Percentiles rank a stretch among this genome's conserved stretches.
These are phyloP conservation scores for Tetracladium setigerum DNA, from an alignment of 495 filamentous ascomycete species.

Conservation along the genomic window DNA sequence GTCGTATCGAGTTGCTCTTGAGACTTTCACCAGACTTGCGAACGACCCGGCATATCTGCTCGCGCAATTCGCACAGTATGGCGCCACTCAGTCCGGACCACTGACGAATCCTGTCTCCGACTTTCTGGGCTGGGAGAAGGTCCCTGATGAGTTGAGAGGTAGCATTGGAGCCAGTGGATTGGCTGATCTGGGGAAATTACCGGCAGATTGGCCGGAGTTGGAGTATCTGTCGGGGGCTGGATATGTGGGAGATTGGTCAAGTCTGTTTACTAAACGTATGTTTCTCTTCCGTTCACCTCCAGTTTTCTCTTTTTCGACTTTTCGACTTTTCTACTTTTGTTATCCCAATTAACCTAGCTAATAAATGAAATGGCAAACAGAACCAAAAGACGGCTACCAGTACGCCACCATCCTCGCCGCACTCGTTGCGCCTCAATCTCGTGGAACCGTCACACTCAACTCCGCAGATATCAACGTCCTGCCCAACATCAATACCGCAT, in stretches of 20 bases:
- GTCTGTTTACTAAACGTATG: no score
- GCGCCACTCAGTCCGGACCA: not conserved
- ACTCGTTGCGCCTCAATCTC: conserved; percentile 40
- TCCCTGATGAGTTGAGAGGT: conserved; percentile 27
- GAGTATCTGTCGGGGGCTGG: conserved; percentile 34
- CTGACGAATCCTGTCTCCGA: conserved; percentile 33
- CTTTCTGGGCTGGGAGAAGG: conserved; percentile 41
- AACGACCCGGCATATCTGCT: not conserved
- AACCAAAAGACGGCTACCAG: conserved; percentile 32
- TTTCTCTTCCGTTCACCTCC: no score
- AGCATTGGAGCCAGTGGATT: conserved; percentile 19
- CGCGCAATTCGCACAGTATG: not conserved
- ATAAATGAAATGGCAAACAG: no score
- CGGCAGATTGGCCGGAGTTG: conserved; percentile 52
- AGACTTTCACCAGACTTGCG: conserved; percentile 4
- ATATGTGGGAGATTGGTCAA: conserved; percentile 12
- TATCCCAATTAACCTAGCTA: no score
- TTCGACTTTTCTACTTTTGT: no score
- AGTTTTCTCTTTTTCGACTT: not conserved
- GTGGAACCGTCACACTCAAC: conserved; percentile 48
- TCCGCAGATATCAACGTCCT: conserved; percentile 31
- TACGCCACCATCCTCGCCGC: conserved; percentile 36
- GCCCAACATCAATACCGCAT: conserved; percentile 49
- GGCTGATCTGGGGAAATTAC: conserved; percentile 27
- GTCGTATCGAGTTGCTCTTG: no score